Conservation (phyloP, 164 flowering plant genomes). For the Sedum album region DNA sequence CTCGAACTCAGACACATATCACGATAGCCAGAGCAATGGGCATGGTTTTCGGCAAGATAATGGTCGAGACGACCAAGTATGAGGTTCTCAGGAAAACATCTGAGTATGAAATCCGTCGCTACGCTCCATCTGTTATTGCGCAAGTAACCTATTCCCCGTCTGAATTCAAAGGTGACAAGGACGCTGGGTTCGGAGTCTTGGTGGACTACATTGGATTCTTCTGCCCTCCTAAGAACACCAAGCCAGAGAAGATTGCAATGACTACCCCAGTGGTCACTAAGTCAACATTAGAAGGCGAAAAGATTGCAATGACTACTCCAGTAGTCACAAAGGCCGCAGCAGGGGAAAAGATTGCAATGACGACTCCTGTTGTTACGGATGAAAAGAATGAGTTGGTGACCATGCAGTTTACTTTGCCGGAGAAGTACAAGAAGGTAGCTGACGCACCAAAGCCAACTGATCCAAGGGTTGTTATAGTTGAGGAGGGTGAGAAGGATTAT, state of each 20-base stretch:
- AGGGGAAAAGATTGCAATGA: constrained; percentile 3
- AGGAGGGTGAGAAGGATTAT: constrained; percentile 64
- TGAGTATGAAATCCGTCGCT: constrained; percentile 72
- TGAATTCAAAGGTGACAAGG: constrained; percentile 48
- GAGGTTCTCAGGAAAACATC: constrained; percentile 35
- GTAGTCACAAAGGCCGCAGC: constrained; percentile 33
- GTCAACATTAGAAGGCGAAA: constrained; percentile 13
- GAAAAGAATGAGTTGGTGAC: constrained; percentile 38
- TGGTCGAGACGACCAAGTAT: constrained; percentile 67
- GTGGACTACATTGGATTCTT: constrained; percentile 76
- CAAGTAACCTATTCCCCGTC: constrained; percentile 62
- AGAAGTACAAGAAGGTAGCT: constrained; percentile 52
- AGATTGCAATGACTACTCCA: constrained; percentile 65
- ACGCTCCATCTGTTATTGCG: constrained; percentile 53
- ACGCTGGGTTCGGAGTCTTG: constrained; percentile 61
- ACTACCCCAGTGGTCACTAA: constrained; percentile 67
- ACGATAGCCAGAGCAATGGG: constrained; percentile 36
- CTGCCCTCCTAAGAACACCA: constrained; percentile 63
- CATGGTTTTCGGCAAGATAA: constrained; percentile 57
- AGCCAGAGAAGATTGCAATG: too few species aligned
- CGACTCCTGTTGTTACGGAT: constrained; percentile 56
- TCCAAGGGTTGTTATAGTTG: constrained; percentile 72
- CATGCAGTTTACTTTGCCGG: constrained; percentile 70
- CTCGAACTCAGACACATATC: too few species aligned
- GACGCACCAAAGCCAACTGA: constrained; percentile 74